phyloP scores from a whole-genome alignment of 805 yeast genomes.

The Cyberlindnera saturnus region DNA sequence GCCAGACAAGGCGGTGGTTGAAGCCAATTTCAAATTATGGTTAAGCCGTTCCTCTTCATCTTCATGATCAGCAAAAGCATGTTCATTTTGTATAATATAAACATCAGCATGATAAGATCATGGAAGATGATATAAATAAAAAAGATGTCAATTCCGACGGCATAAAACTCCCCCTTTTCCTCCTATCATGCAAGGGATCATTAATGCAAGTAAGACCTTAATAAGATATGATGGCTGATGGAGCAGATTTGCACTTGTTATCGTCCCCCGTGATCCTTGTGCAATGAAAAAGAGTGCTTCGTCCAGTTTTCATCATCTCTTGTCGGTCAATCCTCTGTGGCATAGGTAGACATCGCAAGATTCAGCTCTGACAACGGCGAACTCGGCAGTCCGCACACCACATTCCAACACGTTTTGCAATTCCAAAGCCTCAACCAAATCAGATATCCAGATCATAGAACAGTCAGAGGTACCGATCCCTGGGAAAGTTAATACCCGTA shows the following conservation, averaged over 20 bases:
- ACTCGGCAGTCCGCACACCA: constrained; percentile 90
- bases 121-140: too few relatives aligned
- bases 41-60: too few relatives aligned
- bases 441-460: constrained; percentile 99
- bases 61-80: background rate
- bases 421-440: constrained; percentile 92
- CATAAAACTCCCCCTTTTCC: background rate
- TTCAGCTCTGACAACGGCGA: constrained; percentile 94
- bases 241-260: too few relatives aligned
- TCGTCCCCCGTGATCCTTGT: too few relatives aligned
- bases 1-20: constrained; percentile 45
- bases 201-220: too few relatives aligned
- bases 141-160: background rate
- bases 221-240: too few relatives aligned
- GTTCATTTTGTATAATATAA: background rate
- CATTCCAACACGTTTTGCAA: constrained; percentile 94
- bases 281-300: constrained; percentile 93
- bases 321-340: constrained; percentile 94
- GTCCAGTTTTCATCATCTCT: constrained; percentile 97
- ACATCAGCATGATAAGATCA: background rate
- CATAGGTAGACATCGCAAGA: constrained; percentile 99
- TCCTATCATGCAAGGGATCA: too few relatives aligned
- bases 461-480: constrained; percentile 87
- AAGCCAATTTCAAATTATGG: too few relatives aligned
- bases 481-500: too few relatives aligned